phyloP scores from a whole-genome alignment of 176 grass and related monocot species.

The Tillandsia leiboldiana region DNA sequence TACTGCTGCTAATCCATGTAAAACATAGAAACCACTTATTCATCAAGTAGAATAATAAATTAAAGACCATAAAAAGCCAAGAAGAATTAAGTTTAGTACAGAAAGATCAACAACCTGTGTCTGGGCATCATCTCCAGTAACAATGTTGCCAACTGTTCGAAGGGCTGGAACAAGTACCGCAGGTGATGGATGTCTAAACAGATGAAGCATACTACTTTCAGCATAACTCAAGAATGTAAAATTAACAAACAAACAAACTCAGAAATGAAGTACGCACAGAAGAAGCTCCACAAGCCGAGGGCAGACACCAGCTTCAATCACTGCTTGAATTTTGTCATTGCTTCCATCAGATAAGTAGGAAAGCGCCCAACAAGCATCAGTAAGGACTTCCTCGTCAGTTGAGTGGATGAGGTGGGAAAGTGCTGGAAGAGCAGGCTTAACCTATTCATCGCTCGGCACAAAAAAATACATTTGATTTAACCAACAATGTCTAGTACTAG shows the following conservation, averaged over 20 bases:
- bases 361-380: slow-evolving; percentile 96
- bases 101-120: slow-evolving; percentile 40
- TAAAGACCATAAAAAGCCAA: slow-evolving; percentile 8
- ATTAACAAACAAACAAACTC: neutral
- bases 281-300: slow-evolving; percentile 90
- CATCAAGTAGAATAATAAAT: neutral
- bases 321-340: slow-evolving; percentile 95
- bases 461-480: no score
- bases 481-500: no score
- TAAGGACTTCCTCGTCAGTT: slow-evolving; percentile 95
- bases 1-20: neutral
- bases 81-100: neutral
- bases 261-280: slow-evolving; percentile 27
- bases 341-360: slow-evolving; percentile 97
- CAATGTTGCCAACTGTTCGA: slow-evolving; percentile 95
- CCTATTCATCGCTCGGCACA: slow-evolving; percentile 36
- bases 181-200: slow-evolving; percentile 74
- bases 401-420: slow-evolving; percentile 80
- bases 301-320: slow-evolving; percentile 87
- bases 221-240: neutral
- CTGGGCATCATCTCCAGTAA: slow-evolving; percentile 91
- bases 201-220: neutral
- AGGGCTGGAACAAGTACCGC: slow-evolving; percentile 94
- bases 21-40: neutral
- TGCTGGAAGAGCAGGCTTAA: slow-evolving; percentile 90